These are phyloP conservation scores for Betula pendula DNA, from an alignment of 306 rosid species.

Conservation along the genomic window DNA sequence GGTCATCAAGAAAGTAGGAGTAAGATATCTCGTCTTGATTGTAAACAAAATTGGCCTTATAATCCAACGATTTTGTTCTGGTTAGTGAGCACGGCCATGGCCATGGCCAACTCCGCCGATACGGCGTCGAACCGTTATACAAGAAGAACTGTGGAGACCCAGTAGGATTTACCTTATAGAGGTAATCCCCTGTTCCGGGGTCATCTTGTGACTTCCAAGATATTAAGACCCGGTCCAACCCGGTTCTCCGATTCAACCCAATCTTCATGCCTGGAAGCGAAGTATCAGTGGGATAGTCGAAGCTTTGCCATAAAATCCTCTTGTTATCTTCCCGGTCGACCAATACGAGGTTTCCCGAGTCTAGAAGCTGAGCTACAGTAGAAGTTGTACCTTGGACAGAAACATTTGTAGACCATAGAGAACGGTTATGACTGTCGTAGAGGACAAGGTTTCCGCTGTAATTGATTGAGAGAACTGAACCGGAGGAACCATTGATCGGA, in stretches of 20 bases:
- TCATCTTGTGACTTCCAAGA: not conserved
- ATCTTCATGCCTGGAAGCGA: not conserved
- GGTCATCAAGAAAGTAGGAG: not conserved
- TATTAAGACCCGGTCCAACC: not conserved
- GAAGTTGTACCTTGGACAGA: not conserved
- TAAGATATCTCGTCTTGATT: not conserved
- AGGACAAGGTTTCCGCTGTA: not conserved
- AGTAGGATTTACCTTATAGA: not conserved
- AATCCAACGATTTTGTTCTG: not conserved
- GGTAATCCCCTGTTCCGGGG: not conserved
- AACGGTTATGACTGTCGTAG: not conserved
- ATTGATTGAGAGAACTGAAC: not conserved
- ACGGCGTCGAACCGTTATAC: not conserved
- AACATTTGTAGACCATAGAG: not conserved
- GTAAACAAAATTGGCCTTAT: not conserved
- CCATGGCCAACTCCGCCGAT: not conserved
- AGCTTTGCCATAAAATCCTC: not conserved
- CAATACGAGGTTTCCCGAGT: not conserved
- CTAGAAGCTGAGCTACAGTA: not conserved
- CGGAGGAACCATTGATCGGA: not conserved
- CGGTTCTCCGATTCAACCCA: not conserved
- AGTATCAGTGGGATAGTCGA: not conserved
- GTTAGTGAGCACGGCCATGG: not conserved
- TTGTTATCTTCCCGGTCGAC: not conserved
- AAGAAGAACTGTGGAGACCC: not conserved